These are phyloP conservation scores for Pichia kudriavzevii DNA, from an alignment of 1,139 yeast genomes.

Conservation along the genomic window DNA sequence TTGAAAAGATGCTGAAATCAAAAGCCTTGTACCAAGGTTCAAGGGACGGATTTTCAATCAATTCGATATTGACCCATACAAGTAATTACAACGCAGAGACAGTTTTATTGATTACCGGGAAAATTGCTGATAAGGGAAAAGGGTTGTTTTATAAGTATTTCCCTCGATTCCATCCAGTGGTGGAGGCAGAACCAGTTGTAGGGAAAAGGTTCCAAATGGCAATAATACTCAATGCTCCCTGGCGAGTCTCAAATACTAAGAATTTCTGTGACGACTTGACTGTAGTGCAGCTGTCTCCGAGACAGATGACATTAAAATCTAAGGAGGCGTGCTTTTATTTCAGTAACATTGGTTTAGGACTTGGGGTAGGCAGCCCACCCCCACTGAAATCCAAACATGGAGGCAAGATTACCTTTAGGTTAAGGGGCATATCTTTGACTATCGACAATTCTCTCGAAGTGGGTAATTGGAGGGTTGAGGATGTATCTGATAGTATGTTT, in stretches of 20 bases:
- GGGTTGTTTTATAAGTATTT: constrained; percentile 47
- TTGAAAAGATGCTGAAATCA: constrained; percentile 4
- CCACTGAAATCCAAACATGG: constrained; percentile 41
- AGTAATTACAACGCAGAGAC: constrained; percentile 92
- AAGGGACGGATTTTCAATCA: constrained; percentile 75
- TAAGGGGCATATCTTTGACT: constrained; percentile 73
- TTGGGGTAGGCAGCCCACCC: constrained; percentile 71
- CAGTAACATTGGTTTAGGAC: constrained; percentile 64
- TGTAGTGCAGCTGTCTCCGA: constrained; percentile 61
- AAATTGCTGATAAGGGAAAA: constrained; percentile 43
- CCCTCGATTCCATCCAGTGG: constrained; percentile 35
- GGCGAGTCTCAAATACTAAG: constrained; percentile 68
- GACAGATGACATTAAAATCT: constrained; percentile 49
- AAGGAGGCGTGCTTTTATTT: constrained; percentile 46
- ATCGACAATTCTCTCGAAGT: constrained; percentile 73
- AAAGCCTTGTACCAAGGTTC: constrained; percentile 57
- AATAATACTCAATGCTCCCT: constrained; percentile 39
- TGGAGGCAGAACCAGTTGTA: constrained; percentile 1
- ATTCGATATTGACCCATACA: constrained; percentile 76
- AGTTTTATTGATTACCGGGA: constrained; percentile 60
- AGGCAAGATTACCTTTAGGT: constrained; percentile 24
- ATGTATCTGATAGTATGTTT: constrained; percentile 18
- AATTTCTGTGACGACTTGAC: constrained; percentile 61
- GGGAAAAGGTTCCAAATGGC: constrained; percentile 6
- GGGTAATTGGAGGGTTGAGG: constrained; percentile 69